Evolutionary conservation across 176 grass and related monocot genomes (phyloP).

Genomic region (Canna indica): DNA sequence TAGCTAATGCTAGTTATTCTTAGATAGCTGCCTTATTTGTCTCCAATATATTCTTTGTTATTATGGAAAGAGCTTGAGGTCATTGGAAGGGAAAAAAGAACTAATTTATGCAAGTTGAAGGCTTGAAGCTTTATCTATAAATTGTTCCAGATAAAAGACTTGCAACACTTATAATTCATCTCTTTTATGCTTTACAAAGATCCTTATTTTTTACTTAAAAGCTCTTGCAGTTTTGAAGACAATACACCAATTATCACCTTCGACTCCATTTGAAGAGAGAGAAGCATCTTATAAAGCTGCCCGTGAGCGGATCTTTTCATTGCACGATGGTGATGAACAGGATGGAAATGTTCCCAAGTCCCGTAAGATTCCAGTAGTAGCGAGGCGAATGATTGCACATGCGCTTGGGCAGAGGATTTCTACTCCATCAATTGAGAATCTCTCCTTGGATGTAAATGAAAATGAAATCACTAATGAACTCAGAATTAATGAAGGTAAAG

Average conservation of each 20-base stretch:
- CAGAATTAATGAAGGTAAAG: not conserved
- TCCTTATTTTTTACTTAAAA: not conserved
- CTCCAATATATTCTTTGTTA: too few relatives aligned
- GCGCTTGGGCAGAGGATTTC: slow-evolving; percentile 71
- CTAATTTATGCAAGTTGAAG: not conserved
- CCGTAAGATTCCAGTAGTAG: slow-evolving; percentile 54
- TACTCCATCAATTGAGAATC: slow-evolving; percentile 3
- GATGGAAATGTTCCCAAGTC: slow-evolving; percentile 27
- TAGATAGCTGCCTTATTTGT: too few relatives aligned
- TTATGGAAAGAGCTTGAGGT: too few relatives aligned
- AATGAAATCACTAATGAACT: slow-evolving; percentile 24
- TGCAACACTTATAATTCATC: not conserved
- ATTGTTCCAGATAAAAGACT: too few relatives aligned
- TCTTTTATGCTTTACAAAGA: not conserved
- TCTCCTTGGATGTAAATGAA: slow-evolving; percentile 13
- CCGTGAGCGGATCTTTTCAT: slow-evolving; percentile 63
- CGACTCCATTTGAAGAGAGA: slow-evolving; percentile 65
- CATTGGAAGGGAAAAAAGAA: not conserved
- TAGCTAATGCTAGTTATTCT: not conserved
- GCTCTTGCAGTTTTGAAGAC: slow-evolving; percentile 29
- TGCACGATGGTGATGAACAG: slow-evolving; percentile 21
- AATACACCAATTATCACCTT: slow-evolving; percentile 14
- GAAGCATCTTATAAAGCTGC: slow-evolving; percentile 75
- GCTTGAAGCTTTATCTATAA: not conserved
- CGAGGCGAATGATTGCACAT: slow-evolving; percentile 84